Evolutionary conservation across 768 basidiomycete genomes (phyloP), one percentile per base, ranked within the genome.

Genomic region (Pisolithus microcarpus): DNA sequence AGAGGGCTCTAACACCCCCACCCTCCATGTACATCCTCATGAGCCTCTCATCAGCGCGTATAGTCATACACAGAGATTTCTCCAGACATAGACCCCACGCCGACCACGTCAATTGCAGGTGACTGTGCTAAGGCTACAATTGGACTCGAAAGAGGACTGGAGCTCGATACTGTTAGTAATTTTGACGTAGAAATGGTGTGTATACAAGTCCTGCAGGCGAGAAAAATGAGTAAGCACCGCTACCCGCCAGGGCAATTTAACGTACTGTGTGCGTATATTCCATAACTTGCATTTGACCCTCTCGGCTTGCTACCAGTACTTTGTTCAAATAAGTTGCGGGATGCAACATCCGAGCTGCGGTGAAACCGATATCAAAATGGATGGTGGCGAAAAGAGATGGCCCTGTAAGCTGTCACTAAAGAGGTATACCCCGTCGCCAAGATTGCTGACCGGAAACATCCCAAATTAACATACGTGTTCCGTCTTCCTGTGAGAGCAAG

Each of bases 251-350:
- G 52, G 16, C 59, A 15, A 5, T 9, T 24, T 23, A 23, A 68
- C 83, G 56, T 51, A 91, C 91, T 79, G 78, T 10, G 92, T 85
- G 7, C 84, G 77, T 55, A 91, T 82, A 66, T 98, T 99, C 92
- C 92, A 98, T n/a, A 99, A 69, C n/a, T 53, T 96, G 89, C 60
- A 98, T 69, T 39, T 70, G 72, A 4, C 96, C 96, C 65, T 93
- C 77, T 50, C 72, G 77, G 59, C 91, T 89, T 3, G 85, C 81
- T 10, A 98, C 79, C 1, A 98, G 74, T 1, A 98, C 75, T 71
- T 99, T 99, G 74, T 99, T 98, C 46, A 99, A 67, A 68, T 98
- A 98, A 11, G 96, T 98, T 1, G 92, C 85, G 2, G 96, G 96
- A 64, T 99, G 96, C 5, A 96, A 75, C 39, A 96, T 72, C 24